Evolutionary conservation across 2,329 filamentous ascomycete species (phyloP).

Genomic region (Alternaria consortialis): DNA sequence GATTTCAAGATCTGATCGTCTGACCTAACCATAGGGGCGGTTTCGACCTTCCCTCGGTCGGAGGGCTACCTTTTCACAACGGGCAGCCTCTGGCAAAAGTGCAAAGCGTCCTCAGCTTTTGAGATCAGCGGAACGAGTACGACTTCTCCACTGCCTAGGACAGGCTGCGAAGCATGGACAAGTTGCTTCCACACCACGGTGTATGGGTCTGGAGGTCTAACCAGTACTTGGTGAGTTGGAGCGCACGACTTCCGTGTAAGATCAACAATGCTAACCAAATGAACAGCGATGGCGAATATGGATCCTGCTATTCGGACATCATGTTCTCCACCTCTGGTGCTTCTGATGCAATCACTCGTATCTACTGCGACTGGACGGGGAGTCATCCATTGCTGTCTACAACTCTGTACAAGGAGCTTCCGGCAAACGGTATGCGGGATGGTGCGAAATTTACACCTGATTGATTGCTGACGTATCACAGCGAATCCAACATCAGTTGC

Average conservation of each 20-base stretch:
- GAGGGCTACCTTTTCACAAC: constrained; percentile 9
- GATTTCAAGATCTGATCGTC: background rate
- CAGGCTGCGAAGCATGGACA: constrained; percentile 7
- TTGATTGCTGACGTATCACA: background rate
- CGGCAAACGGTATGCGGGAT: background rate
- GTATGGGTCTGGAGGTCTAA: constrained; percentile 1
- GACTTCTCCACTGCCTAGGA: background rate
- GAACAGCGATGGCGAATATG: background rate
- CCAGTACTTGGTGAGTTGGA: constrained; percentile 5
- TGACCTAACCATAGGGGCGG: background rate
- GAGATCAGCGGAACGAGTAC: background rate
- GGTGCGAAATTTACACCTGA: too few relatives aligned
- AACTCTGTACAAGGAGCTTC: constrained; percentile 3
- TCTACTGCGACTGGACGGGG: constrained; percentile 12
- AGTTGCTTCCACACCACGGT: constrained; percentile 6
- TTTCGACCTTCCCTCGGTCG: background rate
- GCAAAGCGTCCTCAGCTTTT: constrained; percentile 1
- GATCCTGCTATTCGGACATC: constrained; percentile 5
- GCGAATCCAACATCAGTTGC: background rate
- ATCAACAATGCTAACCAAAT: background rate
- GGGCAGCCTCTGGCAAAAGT: constrained; percentile 5
- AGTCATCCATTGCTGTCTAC: background rate
- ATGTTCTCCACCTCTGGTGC: constrained; percentile 1
- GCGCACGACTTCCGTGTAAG: too few relatives aligned
- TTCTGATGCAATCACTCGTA: constrained; percentile 1